Base-by-base conservation (phyloP, 805 yeast species). In the Zygosaccharomyces lentus region DNA sequence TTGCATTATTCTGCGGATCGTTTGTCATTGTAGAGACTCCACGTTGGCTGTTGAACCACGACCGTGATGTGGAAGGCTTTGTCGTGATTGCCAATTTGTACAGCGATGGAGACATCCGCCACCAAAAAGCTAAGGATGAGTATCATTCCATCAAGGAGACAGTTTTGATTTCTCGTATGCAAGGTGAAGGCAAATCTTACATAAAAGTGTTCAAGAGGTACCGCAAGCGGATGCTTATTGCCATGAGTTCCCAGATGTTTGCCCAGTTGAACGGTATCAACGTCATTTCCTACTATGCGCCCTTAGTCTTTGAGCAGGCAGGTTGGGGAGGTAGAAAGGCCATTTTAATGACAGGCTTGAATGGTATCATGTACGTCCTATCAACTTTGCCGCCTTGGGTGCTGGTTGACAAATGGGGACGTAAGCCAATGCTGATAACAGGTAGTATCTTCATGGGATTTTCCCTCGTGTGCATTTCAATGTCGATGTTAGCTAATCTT, bases 181-280 rank as follows among this genome's bases (percentile, higher is more conserved):
- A 88, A 61, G 96, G 96, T 19, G 89, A 85, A 56, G 53, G 53
- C n/a, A 68, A 77, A 35, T 78, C 86, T 5, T 87, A 87, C 64
- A 57, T 73, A 4, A 85, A 86, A 58, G 84, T 89, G 78, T 84
- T 89, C 71, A 71, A 77, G 40, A 72, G 84, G 49, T 90, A 90
- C 65, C 80, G 81, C 51, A 79, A 80, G 61, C 73, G 97, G 41
- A 81, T 90, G 17, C 73, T 88, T 29, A 85, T 90, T 51, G 96
- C 96, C 2, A 87, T 93, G 80, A 80, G 88, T 29, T 84, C 96
- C 2, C 95, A 87, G 62, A 80, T 87, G 71, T 88, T 90, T 72
- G 96, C 97, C 2, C 96, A 90, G 66, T 72, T 90, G 63, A 86
- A 89, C 64, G 97, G 97, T 57, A 90, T 89, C 66, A 90, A 89